These are phyloP conservation scores for Amyloporia xantha DNA, from an alignment of 768 basidiomycete genomes.

Conservation along the genomic window DNA sequence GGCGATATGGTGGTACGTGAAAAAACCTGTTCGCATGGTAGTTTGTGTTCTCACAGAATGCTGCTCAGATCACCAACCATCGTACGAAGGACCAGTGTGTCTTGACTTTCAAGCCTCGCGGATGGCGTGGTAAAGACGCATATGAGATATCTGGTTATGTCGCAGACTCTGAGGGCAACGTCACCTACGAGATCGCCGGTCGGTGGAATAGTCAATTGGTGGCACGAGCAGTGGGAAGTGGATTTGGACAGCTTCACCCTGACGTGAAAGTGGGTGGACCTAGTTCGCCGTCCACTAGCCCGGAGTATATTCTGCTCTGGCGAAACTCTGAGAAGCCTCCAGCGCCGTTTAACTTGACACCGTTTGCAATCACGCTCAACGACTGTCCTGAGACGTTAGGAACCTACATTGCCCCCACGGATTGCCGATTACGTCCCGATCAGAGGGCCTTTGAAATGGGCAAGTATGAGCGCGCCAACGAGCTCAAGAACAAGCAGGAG, in stretches of 20 bases:
- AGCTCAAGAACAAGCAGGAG: conserved; percentile 73
- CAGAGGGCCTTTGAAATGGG: conserved; percentile 93
- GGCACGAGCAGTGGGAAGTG: conserved; percentile 62
- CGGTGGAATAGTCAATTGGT: conserved; percentile 95
- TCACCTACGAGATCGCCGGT: conserved; percentile 86
- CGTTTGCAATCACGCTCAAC: conserved; percentile 89
- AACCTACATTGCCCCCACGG: conserved; percentile 78
- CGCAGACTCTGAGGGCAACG: conserved; percentile 51
- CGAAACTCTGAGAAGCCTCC: conserved; percentile 79
- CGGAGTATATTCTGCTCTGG: conserved; percentile 86
- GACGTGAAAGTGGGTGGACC: conserved; percentile 54
- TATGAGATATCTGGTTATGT: conserved; percentile 90
- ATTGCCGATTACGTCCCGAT: conserved; percentile 88
- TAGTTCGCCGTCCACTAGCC: conserved; percentile 37
- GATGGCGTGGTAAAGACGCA: conserved; percentile 89
- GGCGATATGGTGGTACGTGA: conserved; percentile 85
- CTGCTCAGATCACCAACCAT: conserved; percentile 71
- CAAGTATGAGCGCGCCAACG: conserved; percentile 77
- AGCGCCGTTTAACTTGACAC: conserved; percentile 92
- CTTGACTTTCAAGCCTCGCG: conserved; percentile 92
- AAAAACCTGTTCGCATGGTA: background rate
- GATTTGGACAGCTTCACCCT: conserved; percentile 55
- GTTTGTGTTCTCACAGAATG: background rate
- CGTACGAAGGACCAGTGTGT: conserved; percentile 83
- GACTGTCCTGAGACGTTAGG: conserved; percentile 72